Evolutionary conservation across 176 grass and related monocot genomes (phyloP).

Genomic region (Carex cristatella): DNA sequence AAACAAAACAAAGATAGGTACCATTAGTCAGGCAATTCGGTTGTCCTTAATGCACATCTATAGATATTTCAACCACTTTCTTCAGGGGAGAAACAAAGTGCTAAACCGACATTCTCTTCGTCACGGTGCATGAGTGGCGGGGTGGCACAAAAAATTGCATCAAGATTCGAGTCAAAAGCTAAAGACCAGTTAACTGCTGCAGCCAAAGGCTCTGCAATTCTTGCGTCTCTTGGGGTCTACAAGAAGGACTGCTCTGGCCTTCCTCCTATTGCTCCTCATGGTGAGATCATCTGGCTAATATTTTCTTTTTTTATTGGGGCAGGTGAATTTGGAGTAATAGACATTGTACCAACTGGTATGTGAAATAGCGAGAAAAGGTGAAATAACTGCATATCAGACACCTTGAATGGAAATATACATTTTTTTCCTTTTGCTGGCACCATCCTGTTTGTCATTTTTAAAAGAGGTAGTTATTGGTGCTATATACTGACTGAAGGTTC

Average conservation of each 20-base stretch:
- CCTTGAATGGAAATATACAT: background rate
- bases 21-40: background rate
- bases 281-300: conserved; percentile 32
- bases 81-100: conserved; percentile 50
- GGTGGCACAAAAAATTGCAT: conserved; percentile 11
- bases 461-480: background rate
- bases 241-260: conserved; percentile 46
- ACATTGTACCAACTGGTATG: background rate
- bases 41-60: conserved; percentile 42
- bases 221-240: conserved; percentile 36
- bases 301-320: conserved; percentile 1
- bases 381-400: background rate
- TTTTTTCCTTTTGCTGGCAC: background rate
- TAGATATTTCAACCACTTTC: conserved; percentile 89
- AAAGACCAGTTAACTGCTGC: conserved; percentile 41
- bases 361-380: background rate
- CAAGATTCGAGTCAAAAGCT: conserved; percentile 27
- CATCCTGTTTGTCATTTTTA: background rate
- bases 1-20: background rate
- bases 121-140: conserved; percentile 2
- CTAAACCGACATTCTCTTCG: conserved; percentile 38
- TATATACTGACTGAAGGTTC: background rate
- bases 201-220: conserved; percentile 36
- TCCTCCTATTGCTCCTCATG: conserved; percentile 56
- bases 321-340: conserved; percentile 4